These are phyloP conservation scores for Phytopythium vexans DNA, from an alignment of 352 stramenopile genomes.

Conservation along the genomic window DNA sequence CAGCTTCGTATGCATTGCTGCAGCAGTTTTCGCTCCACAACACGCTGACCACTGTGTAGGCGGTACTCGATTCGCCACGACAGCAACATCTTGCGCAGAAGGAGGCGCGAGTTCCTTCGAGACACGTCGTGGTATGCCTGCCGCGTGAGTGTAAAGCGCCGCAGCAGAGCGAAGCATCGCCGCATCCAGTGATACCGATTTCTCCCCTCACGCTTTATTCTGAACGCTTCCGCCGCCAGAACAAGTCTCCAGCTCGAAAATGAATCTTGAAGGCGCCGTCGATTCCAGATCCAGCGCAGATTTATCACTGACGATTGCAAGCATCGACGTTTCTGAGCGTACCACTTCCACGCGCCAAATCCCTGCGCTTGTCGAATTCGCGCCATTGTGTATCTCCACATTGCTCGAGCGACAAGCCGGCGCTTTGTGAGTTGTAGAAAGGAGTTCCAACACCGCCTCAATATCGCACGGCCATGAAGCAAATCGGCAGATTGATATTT, in stretches of 20 bases:
- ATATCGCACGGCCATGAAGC: neutral
- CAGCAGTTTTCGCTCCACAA: neutral
- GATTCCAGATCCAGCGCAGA: neutral
- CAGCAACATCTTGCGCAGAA: neutral
- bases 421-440: constrained; percentile 18
- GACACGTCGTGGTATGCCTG: too few relatives aligned
- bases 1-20: neutral
- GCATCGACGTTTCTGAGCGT: neutral
- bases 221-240: neutral
- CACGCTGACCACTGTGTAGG: neutral
- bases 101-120: neutral
- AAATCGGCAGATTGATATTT: constrained; percentile 1
- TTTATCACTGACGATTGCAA: neutral
- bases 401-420: constrained; percentile 12
- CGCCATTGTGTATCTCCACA: constrained; percentile 15
- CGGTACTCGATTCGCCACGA: constrained; percentile 4
- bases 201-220: too few relatives aligned
- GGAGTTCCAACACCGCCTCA: constrained; percentile 5
- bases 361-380: constrained; percentile 1
- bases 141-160: neutral
- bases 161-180: neutral
- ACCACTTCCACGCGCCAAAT: neutral
- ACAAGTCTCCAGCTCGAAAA: constrained; percentile 4
- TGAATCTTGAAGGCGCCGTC: neutral
- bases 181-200: neutral